Conservation (phyloP, 768 basidiomycete genomes). For the Podaxis carcinomalis region DNA sequence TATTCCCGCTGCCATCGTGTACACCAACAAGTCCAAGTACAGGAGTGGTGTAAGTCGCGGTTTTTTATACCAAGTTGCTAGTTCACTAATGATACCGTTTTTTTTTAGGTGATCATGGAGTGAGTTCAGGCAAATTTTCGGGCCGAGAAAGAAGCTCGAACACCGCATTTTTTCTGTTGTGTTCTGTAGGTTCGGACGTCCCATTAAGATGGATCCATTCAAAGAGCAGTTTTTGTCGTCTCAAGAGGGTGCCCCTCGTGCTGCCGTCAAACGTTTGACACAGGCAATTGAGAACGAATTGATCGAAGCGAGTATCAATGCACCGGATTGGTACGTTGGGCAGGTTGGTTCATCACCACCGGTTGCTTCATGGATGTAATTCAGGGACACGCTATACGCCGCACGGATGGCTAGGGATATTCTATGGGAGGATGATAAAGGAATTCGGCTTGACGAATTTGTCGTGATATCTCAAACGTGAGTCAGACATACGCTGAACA, state of each 20-base stretch:
- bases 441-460: slow-evolving; percentile 77
- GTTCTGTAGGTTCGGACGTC: slow-evolving; percentile 70
- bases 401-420: slow-evolving; percentile 92
- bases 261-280: slow-evolving; percentile 86
- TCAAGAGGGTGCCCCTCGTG: slow-evolving; percentile 62
- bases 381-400: slow-evolving; percentile 84
- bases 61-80: not conserved
- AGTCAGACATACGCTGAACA: slow-evolving; percentile 24
- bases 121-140: slow-evolving; percentile 28
- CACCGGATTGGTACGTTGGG: slow-evolving; percentile 80
- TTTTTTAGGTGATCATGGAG: slow-evolving; percentile 65
- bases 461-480: slow-evolving; percentile 89
- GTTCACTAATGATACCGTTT: not conserved
- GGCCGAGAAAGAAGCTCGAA: slow-evolving; percentile 1
- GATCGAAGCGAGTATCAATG: slow-evolving; percentile 79
- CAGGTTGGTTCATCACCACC: not conserved
- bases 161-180: slow-evolving; percentile 6
- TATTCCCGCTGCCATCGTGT: slow-evolving; percentile 85
- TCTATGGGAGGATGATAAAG: slow-evolving; percentile 81
- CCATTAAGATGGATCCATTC: slow-evolving; percentile 74
- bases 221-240: slow-evolving; percentile 72
- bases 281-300: slow-evolving; percentile 67
- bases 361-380: not conserved
- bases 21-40: slow-evolving; percentile 95
- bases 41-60: slow-evolving; percentile 70